Percentiles rank a stretch among this genome's conserved stretches.
Conservation (phyloP, 345 rosid species). For the Adansonia digitata region DNA sequence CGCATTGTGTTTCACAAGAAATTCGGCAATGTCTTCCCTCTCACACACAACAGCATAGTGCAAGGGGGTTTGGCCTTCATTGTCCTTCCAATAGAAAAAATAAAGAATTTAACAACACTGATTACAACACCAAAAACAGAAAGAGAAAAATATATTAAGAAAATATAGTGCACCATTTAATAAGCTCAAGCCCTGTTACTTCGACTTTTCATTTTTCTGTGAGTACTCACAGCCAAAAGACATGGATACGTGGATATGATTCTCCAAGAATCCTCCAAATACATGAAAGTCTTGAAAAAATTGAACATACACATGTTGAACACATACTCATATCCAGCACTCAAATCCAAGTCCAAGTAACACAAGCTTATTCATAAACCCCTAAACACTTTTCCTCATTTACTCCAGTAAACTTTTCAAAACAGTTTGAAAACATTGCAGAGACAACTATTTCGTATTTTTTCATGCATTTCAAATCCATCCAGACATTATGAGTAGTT, state of each 20-base stretch:
- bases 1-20: conserved; percentile 77
- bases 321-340: too few species aligned
- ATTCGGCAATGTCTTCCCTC: conserved; percentile 69
- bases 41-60: conserved; percentile 92
- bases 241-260: too few species aligned
- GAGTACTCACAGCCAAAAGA: too few species aligned
- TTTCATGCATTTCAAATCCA: neutral
- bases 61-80: conserved; percentile 89
- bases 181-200: too few species aligned
- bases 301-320: too few species aligned
- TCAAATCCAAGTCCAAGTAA: too few species aligned
- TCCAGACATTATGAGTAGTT: neutral
- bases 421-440: neutral
- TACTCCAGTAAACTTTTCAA: neutral
- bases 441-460: neutral
- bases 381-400: neutral
- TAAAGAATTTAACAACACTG: conserved; percentile 7
- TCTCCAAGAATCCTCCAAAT: too few species aligned
- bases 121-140: conserved; percentile 1
- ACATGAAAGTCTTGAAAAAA: too few species aligned
- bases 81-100: conserved; percentile 49
- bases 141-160: conserved; percentile 4
- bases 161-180: neutral
- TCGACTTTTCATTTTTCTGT: too few species aligned
- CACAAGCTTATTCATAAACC: neutral